A percentile compares a stretch with the other conserved stretches of the same genome.
Evolutionary conservation across 148 eudicot genomes (phyloP).

Genomic region (Spergularia marina): DNA sequence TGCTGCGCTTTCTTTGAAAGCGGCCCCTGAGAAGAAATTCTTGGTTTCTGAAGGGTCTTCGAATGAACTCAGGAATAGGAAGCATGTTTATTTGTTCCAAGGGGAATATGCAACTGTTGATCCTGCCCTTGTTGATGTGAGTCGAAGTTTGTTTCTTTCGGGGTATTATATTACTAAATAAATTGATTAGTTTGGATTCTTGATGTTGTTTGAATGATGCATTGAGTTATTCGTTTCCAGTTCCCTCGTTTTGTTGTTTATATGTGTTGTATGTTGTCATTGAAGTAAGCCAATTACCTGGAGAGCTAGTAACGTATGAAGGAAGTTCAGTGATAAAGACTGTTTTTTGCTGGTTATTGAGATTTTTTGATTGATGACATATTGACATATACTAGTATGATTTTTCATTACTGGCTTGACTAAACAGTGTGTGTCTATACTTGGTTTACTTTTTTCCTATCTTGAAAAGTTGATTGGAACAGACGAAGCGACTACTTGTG

Average conservation of each 20-base stretch:
- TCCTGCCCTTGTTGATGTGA: constrained; percentile 80
- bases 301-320: background rate
- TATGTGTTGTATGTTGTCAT: background rate
- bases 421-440: constrained; percentile 16
- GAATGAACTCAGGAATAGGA: constrained; percentile 34
- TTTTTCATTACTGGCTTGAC: background rate
- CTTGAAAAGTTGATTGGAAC: constrained; percentile 70
- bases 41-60: constrained; percentile 43
- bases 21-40: constrained; percentile 50
- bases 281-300: background rate
- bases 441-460: constrained; percentile 2
- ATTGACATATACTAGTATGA: no score
- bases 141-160: constrained; percentile 23
- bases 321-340: background rate
- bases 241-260: background rate
- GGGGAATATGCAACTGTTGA: constrained; percentile 92
- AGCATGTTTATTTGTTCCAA: constrained; percentile 80
- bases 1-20: constrained; percentile 58
- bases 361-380: background rate
- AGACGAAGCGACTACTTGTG: constrained; percentile 96
- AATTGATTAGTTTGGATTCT: background rate
- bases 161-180: background rate
- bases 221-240: background rate
- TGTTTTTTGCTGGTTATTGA: background rate
- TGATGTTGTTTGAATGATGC: background rate